Base-by-base conservation (phyloP, 2,329 filamentous ascomycete species). In the Nemania sp. region DNA sequence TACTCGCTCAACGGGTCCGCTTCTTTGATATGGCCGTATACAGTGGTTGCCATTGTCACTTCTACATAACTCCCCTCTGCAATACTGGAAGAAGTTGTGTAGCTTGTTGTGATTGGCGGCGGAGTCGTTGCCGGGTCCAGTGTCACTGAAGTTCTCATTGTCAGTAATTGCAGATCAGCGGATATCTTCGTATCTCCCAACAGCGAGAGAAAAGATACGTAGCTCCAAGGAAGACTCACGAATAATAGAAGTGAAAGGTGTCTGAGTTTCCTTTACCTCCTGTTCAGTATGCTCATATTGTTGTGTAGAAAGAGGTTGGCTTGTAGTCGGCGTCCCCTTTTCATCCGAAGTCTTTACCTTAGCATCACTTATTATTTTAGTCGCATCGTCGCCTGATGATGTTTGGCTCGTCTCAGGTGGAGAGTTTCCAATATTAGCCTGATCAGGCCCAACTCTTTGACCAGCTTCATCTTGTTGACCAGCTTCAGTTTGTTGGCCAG, bases 81-180 rank as follows among this genome's bases (percentile, higher is more conserved):
- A 12, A 46, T 42, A 33, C 45, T 57, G 14, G 52, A 36, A 12
- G 62, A 58, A 17, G 60, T 63, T 22, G 55, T 54, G 31, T 65
- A 44, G 7, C 56, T 57, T n/a, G 58, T 61, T 33, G 60, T 66
- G 5, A 52, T 54, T 30, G 57, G 43, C 1, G 53, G 30, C 4
- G 39, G 36, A 2, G 45, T 20, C 5, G 49, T 24, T n/a, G 26
- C 31, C 6, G 44, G 40, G 20, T 42, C 30, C 14, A 40, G 26
- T 7, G 36, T 44, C 6, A 44, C 48, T 28, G 52, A 55, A 43
- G 54, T 49, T 15, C 40, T 60, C 26, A 6, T 1, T 1, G 23
- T 56, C 14, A 56, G 49, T 17, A n/a, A 24, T 41, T 12, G 9
- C 20, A 14, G 28, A 20, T 28, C 31, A 11, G n/a, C n/a, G 8